Percentiles rank a stretch among this genome's conserved stretches.
Conservation (phyloP, 139 green algal genomes). For the Closterium sp. region DNA sequence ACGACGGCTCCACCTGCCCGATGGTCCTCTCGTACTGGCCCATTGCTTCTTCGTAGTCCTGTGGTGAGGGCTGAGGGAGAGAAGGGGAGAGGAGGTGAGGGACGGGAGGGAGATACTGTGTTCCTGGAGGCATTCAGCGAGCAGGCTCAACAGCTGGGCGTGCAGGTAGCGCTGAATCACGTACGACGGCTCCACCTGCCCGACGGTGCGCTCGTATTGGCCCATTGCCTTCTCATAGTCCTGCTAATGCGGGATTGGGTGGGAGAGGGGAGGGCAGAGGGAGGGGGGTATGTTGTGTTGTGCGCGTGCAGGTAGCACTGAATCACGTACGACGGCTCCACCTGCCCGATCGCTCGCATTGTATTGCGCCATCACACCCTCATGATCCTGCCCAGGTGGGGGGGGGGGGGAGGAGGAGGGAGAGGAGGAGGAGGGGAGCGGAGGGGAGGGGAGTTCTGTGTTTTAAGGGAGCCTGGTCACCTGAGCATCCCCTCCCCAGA, state of each 20-base stretch:
- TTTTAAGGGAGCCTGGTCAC: constrained; percentile 57
- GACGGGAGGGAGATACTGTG: too few relatives aligned
- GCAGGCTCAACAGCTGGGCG: constrained; percentile 82
- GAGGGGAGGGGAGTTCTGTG: background rate
- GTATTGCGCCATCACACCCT: constrained; percentile 79
- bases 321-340: constrained; percentile 96
- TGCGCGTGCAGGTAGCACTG: constrained; percentile 80
- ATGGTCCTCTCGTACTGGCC: constrained; percentile 60
- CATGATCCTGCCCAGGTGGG: constrained; percentile 71
- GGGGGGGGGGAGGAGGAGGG: background rate
- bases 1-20: constrained; percentile 81
- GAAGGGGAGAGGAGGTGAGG: too few relatives aligned
- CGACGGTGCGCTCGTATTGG: constrained; percentile 58
- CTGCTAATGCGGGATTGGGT: background rate
- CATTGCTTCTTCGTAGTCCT: constrained; percentile 90
- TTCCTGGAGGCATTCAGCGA: too few relatives aligned
- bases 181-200: constrained; percentile 85
- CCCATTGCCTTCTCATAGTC: constrained; percentile 90
- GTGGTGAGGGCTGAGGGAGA: background rate
- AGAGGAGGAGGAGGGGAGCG: background rate
- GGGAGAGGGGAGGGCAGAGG: too few relatives aligned
- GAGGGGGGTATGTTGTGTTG: too few relatives aligned
- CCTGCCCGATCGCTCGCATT: constrained; percentile 36
- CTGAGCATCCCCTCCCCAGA: constrained; percentile 20
- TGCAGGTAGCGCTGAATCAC: constrained; percentile 92